These are phyloP conservation scores for Chaetomium olivaceum DNA, from an alignment of 2,329 filamentous ascomycete genomes.

Conservation along the genomic window DNA sequence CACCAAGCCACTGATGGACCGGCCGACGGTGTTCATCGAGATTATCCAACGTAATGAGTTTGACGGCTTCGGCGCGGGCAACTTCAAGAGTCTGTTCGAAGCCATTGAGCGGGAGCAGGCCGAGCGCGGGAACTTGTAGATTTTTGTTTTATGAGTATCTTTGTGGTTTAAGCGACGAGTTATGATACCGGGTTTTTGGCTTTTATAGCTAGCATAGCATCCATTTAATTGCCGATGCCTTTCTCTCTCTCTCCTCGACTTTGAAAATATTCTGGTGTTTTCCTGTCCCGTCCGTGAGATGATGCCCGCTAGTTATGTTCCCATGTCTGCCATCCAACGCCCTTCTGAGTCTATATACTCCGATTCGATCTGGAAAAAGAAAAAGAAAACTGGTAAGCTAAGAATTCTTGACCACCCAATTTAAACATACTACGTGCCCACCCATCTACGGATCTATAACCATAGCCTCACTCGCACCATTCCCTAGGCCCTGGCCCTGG, in stretches of 20 bases:
- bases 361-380: not conserved
- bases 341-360: not conserved
- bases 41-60: conserved; percentile 93
- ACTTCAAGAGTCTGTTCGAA: conserved; percentile 94
- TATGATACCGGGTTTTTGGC: conserved; percentile 9
- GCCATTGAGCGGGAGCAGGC: conserved; percentile 93
- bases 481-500: conserved; percentile 26
- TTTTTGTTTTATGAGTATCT: not conserved
- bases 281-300: not conserved
- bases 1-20: conserved; percentile 87
- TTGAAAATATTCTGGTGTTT: not conserved
- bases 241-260: not conserved
- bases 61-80: conserved; percentile 88
- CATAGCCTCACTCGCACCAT: conserved; percentile 47
- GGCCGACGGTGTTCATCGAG: conserved; percentile 93
- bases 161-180: not conserved
- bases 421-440: not conserved
- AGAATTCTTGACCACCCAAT: not conserved
- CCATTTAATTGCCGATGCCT: not conserved
- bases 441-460: conserved; percentile 43
- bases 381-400: not conserved
- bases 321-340: conserved; percentile 10
- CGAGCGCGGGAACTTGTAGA: conserved; percentile 75
- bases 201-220: not conserved
- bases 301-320: not conserved